These are phyloP conservation scores for Ramaria sp. DNA, from an alignment of 768 basidiomycete species.

Conservation along the genomic window DNA sequence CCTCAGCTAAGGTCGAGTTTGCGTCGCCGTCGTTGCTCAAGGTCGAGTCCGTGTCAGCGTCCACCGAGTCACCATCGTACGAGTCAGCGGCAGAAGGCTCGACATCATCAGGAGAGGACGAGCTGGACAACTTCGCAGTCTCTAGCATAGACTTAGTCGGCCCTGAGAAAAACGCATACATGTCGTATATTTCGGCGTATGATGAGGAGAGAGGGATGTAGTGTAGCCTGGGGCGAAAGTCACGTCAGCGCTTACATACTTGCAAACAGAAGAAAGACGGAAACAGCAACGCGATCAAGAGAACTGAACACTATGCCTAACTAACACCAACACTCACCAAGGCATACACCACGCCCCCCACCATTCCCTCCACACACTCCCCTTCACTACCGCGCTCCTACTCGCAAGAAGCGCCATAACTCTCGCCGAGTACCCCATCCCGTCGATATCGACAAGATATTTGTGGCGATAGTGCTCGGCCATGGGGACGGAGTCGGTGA, in stretches of 20 bases:
- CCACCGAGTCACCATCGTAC: conserved; percentile 64
- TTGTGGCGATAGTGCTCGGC: conserved; percentile 90
- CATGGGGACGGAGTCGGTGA: conserved; percentile 66
- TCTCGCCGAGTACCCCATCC: conserved; percentile 89
- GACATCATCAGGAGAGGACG: conserved; percentile 13
- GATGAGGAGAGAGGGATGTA: conserved; percentile 84
- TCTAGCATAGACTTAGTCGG: conserved; percentile 50
- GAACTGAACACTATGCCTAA: too few relatives aligned
- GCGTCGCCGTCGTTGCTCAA: too few relatives aligned
- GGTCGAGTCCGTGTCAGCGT: too few relatives aligned
- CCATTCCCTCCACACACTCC: conserved; percentile 86
- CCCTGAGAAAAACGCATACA: conserved; percentile 89
- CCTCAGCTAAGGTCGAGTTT: too few relatives aligned
- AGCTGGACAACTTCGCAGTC: conserved; percentile 38
- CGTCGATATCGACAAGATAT: conserved; percentile 86
- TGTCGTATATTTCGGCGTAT: conserved; percentile 89
- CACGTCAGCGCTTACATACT: too few relatives aligned
- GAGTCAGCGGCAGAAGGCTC: conserved; percentile 23
- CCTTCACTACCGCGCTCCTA: conserved; percentile 83
- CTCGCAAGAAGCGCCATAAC: conserved; percentile 80
- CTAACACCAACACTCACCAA: conserved; percentile 38
- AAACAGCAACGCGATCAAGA: too few relatives aligned
- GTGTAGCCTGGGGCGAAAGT: conserved; percentile 38
- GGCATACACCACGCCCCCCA: conserved; percentile 89
- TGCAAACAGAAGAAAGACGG: too few relatives aligned